These are phyloP conservation scores for Baorangia bicolor DNA, from an alignment of 768 basidiomycete species.

Conservation along the genomic window DNA sequence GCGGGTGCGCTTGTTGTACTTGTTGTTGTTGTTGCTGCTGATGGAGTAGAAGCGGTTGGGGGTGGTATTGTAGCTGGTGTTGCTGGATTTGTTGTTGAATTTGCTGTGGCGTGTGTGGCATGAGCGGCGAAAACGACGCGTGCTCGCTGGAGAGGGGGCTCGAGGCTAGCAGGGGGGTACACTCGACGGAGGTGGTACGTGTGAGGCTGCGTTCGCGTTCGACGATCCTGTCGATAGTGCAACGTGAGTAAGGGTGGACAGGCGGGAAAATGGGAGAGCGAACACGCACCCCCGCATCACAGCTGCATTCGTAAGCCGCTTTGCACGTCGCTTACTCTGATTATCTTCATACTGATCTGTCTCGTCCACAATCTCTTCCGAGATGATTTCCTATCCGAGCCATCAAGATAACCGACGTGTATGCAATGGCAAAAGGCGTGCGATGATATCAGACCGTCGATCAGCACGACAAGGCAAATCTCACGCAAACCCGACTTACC, in stretches of 20 bases:
- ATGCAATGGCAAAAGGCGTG: background rate
- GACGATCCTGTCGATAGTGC: constrained; percentile 43
- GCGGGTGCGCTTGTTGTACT: too few species aligned
- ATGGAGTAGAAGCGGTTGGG: background rate
- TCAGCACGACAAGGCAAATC: background rate
- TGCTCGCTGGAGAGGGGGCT: constrained; percentile 8
- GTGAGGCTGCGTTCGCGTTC: constrained; percentile 46
- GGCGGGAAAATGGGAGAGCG: background rate
- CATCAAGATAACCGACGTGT: background rate
- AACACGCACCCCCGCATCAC: constrained; percentile 71
- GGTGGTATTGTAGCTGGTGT: constrained; percentile 13
- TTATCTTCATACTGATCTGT: constrained; percentile 91
- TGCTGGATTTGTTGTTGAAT: constrained; percentile 19
- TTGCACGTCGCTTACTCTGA: constrained; percentile 71
- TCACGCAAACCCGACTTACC: constrained; percentile 30
- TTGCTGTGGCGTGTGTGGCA: constrained; percentile 19
- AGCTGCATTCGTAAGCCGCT: constrained; percentile 65
- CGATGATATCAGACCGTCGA: background rate
- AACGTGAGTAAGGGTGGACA: background rate
- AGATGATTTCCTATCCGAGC: constrained; percentile 77
- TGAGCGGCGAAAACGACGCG: constrained; percentile 1
- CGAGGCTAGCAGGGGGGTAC: constrained; percentile 35
- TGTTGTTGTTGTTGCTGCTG: too few species aligned
- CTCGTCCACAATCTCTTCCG: constrained; percentile 95
- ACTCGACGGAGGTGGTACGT: constrained; percentile 31